These are phyloP conservation scores for Phialemoniopsis sp. DNA, from an alignment of 2,329 filamentous ascomycete genomes.

Conservation along the genomic window DNA sequence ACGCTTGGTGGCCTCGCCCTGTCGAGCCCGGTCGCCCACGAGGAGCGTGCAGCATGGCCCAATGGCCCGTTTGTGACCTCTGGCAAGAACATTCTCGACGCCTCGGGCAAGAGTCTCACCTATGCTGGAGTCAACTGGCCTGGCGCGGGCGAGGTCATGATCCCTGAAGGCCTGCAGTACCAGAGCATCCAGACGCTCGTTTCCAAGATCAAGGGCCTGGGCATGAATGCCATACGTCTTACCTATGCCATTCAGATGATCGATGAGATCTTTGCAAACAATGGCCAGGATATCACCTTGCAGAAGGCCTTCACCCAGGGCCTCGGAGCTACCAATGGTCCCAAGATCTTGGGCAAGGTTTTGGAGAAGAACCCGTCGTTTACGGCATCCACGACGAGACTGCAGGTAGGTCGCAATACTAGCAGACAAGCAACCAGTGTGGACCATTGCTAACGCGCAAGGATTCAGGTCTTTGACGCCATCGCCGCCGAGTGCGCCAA, in stretches of 20 bases:
- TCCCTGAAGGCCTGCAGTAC: conserved; percentile 61
- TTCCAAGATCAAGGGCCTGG: conserved; percentile 50
- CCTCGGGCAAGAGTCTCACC: conserved; percentile 35
- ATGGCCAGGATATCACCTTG: conserved; percentile 40
- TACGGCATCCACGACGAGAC: conserved; percentile 45
- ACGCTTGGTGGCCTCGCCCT: conserved; percentile 9
- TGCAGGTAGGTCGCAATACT: no score
- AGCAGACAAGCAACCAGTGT: not conserved
- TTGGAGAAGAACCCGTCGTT: conserved; percentile 54
- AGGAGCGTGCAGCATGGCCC: conserved; percentile 25
- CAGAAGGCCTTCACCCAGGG: conserved; percentile 37
- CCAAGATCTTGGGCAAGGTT: conserved; percentile 44
- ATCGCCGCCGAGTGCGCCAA: conserved; percentile 53
- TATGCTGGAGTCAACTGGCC: conserved; percentile 60
- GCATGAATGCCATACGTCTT: conserved; percentile 60
- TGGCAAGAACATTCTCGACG: conserved; percentile 37
- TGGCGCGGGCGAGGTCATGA: conserved; percentile 57
- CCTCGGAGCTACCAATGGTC: conserved; percentile 49
- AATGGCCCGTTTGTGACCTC: conserved; percentile 35
- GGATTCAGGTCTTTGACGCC: conserved; percentile 50
- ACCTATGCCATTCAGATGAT: conserved; percentile 63
- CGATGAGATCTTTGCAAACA: conserved; percentile 49
- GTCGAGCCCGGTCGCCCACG: conserved; percentile 4
- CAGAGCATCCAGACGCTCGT: conserved; percentile 52
- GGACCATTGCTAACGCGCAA: not conserved